Base-by-base conservation (phyloP, 192 early-diverging fungal genomes). In the Coemansia sp. region DNA sequence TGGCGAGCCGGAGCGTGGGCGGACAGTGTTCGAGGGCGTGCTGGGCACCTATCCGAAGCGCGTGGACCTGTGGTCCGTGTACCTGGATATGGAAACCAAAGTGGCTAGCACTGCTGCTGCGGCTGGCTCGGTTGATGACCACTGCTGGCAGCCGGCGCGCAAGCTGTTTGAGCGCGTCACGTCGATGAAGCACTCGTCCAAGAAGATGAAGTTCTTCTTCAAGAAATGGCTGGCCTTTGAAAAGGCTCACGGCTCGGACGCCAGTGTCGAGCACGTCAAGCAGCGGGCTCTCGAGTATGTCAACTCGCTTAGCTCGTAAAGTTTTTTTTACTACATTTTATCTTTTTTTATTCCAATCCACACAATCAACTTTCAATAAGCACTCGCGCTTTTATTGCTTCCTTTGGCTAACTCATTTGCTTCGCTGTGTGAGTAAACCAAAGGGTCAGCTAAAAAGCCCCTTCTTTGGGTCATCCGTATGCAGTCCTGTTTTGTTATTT, bases 151-250 rank as follows among this genome's bases (percentile, higher is more conserved):
- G 43, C 80, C 86, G 14, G 61, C 74, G 43, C 82, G 87, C 65
- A 81, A 89, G 0, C 74, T 99, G 66, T 99, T 99, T 87, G 91
- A 95, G 74, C 91, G 96, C 30, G 89, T 94, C 26, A 91, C 93
- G n/a, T 85, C 86, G 10, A 83, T 96, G 85, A 96, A 95, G 76
- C 86, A 92, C 69, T 96, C 96, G 23, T 92, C 94, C 28, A 98
- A 96, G 87, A 96, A 97, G 88, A 96, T 98, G 94, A 98, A 98
- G 82, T 98, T 95, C 86, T 90, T 99, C 72, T 98, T 99, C 84
- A 99, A 98, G 85, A 94, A 95, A 84, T 99, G 93, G 88, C 87
- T 99, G 58, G 89, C 90, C 23, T 99, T 93, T 77, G 98, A 99
- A 74, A 97, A 96, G 86, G 86, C 87, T 35, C 82, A 91, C 70